Evolutionary conservation across 139 green algal species (phyloP).

Genomic region (Chlorella sp.): DNA sequence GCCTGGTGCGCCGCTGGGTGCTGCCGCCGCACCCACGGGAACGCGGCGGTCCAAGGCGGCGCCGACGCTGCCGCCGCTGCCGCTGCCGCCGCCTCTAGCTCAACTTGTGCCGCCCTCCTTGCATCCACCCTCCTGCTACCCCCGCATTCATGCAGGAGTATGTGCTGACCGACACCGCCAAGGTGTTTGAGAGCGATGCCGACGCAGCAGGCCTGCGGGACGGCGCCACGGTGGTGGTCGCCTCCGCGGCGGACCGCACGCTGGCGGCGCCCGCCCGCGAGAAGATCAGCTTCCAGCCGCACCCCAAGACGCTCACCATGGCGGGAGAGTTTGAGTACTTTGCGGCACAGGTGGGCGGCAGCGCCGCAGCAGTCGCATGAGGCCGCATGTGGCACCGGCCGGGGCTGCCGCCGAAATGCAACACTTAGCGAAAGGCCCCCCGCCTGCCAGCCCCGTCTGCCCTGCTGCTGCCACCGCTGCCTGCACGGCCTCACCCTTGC

Average conservation of each 20-base stretch:
- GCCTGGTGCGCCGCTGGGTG: too few relatives aligned
- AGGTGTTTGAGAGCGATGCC: slow-evolving; percentile 22
- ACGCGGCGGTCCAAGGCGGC: background rate
- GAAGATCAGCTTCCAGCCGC: slow-evolving; percentile 78
- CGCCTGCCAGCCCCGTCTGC: too few relatives aligned
- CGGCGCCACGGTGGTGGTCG: slow-evolving; percentile 31
- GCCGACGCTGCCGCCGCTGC: slow-evolving; percentile 2
- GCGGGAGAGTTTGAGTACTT: slow-evolving; percentile 91
- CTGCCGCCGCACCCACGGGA: background rate
- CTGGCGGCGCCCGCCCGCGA: slow-evolving; percentile 52
- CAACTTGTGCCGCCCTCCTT: background rate
- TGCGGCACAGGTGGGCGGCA: slow-evolving; percentile 57
- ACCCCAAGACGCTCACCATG: slow-evolving; percentile 87
- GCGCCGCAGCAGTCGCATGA: background rate
- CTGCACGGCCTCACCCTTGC: background rate
- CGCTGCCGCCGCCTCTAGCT: background rate
- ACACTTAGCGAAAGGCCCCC: background rate
- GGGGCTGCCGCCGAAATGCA: background rate
- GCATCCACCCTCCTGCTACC: background rate
- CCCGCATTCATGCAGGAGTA: background rate
- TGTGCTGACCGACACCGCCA: slow-evolving; percentile 27
- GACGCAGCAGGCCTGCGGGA: slow-evolving; percentile 23
- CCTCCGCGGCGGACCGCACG: background rate
- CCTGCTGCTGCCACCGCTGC: background rate
- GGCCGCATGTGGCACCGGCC: too few relatives aligned